phyloP scores from a whole-genome alignment of 306 rosid species.

The Adenanthera pavonina region DNA sequence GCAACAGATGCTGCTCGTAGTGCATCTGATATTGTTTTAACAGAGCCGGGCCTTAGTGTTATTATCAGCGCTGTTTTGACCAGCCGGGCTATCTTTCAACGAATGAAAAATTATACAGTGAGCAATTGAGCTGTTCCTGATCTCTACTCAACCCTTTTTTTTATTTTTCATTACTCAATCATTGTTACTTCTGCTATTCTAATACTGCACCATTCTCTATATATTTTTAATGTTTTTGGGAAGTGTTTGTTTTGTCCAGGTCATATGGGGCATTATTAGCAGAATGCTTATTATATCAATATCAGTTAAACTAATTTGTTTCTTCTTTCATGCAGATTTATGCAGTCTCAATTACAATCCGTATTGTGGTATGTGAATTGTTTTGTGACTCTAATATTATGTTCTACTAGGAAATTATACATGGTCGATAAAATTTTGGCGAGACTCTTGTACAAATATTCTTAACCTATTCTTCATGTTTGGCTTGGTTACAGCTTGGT shows the following conservation, averaged over 20 bases:
- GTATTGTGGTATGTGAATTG: slow-evolving; percentile 82
- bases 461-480: slow-evolving; percentile 34
- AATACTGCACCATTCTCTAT: not conserved
- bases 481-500: slow-evolving; percentile 79
- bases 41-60: slow-evolving; percentile 97
- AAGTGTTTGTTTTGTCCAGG: slow-evolving; percentile 11
- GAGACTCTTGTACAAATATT: slow-evolving; percentile 26
- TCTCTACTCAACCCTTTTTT: slow-evolving; percentile 16
- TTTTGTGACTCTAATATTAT: slow-evolving; percentile 29
- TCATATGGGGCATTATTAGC: not conserved
- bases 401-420: slow-evolving; percentile 4
- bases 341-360: slow-evolving; percentile 98
- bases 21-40: slow-evolving; percentile 97
- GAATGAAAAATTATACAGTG: slow-evolving; percentile 99
- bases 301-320: slow-evolving; percentile 19
- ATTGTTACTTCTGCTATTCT: slow-evolving; percentile 5
- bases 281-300: not conserved
- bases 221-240: not conserved
- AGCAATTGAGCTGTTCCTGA: slow-evolving; percentile 40
- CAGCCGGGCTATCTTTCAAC: slow-evolving; percentile 95
- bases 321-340: slow-evolving; percentile 72
- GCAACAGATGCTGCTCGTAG: slow-evolving; percentile 99
- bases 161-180: not conserved
- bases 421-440: slow-evolving; percentile 8
- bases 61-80: slow-evolving; percentile 98